phyloP scores from a whole-genome alignment of 176 grass and related monocot species.

The Pharus latifolius region DNA sequence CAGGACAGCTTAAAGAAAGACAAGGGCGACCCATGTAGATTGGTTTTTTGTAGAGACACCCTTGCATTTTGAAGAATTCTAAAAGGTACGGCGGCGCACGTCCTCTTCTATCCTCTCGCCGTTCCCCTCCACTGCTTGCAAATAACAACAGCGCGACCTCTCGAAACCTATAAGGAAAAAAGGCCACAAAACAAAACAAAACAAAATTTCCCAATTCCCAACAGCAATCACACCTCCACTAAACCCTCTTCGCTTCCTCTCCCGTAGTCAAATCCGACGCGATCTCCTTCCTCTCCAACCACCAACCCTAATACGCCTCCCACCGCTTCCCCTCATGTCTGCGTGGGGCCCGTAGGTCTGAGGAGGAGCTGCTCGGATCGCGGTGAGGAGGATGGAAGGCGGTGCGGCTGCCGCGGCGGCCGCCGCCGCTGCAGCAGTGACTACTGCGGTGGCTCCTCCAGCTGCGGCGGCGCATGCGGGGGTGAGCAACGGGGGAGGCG shows the following conservation, averaged over 20 bases:
- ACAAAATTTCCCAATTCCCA: background rate
- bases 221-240: no score
- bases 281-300: background rate
- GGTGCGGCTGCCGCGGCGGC: background rate
- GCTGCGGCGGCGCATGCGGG: background rate
- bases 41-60: background rate
- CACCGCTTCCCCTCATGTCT: background rate
- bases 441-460: background rate
- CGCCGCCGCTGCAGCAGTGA: background rate
- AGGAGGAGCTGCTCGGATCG: constrained; percentile 1
- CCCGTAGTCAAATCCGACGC: background rate
- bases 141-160: background rate
- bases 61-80: background rate
- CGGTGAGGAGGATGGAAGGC: constrained; percentile 9
- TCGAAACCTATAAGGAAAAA: background rate
- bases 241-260: no score
- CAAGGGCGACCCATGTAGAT: no score
- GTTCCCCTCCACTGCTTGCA: background rate
- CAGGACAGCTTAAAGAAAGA: no score
- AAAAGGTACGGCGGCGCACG: background rate
- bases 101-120: background rate
- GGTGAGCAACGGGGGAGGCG: constrained; percentile 8
- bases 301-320: background rate
- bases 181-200: background rate
- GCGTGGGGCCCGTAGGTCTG: background rate